Base-by-base conservation (phyloP, 768 basidiomycete species). In the Mycena indigotica region DNA sequence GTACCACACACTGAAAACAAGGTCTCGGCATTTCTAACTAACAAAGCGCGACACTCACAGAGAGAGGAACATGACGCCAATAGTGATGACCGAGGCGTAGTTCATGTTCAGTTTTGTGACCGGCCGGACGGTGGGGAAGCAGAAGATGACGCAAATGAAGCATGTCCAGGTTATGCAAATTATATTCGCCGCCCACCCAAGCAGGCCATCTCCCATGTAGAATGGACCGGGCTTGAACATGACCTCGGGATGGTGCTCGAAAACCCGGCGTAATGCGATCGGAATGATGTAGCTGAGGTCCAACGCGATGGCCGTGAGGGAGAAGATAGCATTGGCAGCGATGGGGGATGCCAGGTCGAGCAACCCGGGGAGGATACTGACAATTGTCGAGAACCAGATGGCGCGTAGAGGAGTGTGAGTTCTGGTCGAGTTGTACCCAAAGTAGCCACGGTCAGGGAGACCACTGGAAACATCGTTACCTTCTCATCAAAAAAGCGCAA, bases 161-260 rank as follows among this genome's bases (percentile, higher is more conserved):
- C 82, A 64, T 29, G 86, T 87, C 88, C 88, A 90, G 13, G 66
- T 49, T 50, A 90, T 87, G 70, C 88, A 90, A n/a, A 75, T 76
- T 26, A 77, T 60, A 64, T 93, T 91, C 55, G 80, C 80, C 3
- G 76, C 67, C 75, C 80, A 80, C 0, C 89, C 89, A 16, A 90
- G 68, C 39, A 77, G 58, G 0, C 89, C 89, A 53, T 82, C 73
- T 28, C 91, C 88, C 84, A 93, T 85, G 74, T 87, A 93, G 75
- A 93, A 93, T 5, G 92, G 91, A 12, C 92, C 92, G 3, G 92
- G 92, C 58, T 82, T 85, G 79, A 94, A 94, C 65, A 81, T 77
- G 32, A 94, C 91, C 48, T 93, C 91, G 0, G 89, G 88, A 66
- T 93, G 91, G 53, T 84, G 78, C 61, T 79, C 74, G 70, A 80